Conservation (phyloP, 2,329 filamentous ascomycete species). For the Bipolaris zeicola region DNA sequence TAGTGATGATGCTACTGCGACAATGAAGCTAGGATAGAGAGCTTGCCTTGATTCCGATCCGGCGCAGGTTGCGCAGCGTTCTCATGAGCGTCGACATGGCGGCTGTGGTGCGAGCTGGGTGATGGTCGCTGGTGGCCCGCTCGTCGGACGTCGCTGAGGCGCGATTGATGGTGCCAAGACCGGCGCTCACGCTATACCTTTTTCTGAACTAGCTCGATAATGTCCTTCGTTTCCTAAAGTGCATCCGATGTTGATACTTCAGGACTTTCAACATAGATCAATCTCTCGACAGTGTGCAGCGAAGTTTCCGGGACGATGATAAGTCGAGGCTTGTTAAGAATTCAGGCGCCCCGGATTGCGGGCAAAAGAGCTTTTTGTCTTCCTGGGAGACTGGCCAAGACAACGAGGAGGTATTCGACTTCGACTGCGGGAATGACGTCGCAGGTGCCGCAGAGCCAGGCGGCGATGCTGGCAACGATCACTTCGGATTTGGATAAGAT, state of each 20-base stretch:
- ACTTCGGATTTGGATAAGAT: slow-evolving; percentile 82
- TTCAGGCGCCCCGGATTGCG: slow-evolving; percentile 26
- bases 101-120: slow-evolving; percentile 33
- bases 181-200: slow-evolving; percentile 4
- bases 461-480: slow-evolving; percentile 62
- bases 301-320: slow-evolving; percentile 34
- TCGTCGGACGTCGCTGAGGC: slow-evolving; percentile 14
- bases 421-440: slow-evolving; percentile 36
- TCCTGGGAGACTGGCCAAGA: slow-evolving; percentile 20
- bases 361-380: slow-evolving; percentile 25
- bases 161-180: slow-evolving; percentile 35
- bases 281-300: background rate
- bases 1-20: slow-evolving; percentile 34
- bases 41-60: slow-evolving; percentile 82
- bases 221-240: slow-evolving; percentile 19
- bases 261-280: background rate
- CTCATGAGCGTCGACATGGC: slow-evolving; percentile 90
- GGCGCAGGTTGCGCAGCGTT: slow-evolving; percentile 85
- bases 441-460: slow-evolving; percentile 53
- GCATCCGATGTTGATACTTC: slow-evolving; percentile 24
- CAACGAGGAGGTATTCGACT: slow-evolving; percentile 43
- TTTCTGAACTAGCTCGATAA: slow-evolving; percentile 7
- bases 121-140: slow-evolving; percentile 18
- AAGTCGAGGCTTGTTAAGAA: slow-evolving; percentile 39
- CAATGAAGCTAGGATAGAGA: background rate